Conservation (phyloP, 306 rosid genomes). For the Casuarina cunninghamiana region DNA sequence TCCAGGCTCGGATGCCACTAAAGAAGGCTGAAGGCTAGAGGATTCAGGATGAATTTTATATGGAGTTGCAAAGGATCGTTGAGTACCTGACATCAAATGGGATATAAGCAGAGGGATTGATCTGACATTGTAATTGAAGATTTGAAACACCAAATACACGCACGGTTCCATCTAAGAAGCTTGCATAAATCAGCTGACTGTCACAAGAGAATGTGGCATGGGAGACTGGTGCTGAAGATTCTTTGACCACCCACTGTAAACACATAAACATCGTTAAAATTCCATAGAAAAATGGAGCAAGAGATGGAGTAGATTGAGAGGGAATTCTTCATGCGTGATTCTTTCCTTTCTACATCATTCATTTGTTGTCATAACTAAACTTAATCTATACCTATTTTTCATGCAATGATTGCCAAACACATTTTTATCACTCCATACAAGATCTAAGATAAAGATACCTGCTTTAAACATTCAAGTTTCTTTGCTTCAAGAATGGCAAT, state of each 20-base stretch:
- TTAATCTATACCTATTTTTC: neutral
- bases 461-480: conserved; percentile 55
- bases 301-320: neutral
- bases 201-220: conserved; percentile 89
- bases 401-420: neutral
- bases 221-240: conserved; percentile 78
- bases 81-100: conserved; percentile 71
- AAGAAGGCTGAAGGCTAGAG: neutral
- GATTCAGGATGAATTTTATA: neutral
- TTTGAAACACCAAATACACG: conserved; percentile 50
- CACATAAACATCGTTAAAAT: neutral
- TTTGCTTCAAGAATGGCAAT: conserved; percentile 55
- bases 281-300: neutral
- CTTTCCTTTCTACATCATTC: neutral
- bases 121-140: conserved; percentile 61
- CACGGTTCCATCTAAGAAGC: conserved; percentile 58
- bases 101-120: conserved; percentile 69
- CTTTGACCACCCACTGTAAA: conserved; percentile 66
- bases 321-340: neutral
- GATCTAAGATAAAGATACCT: conserved; percentile 34
- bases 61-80: neutral
- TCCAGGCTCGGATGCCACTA: neutral
- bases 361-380: neutral
- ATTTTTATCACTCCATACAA: too few relatives aligned
- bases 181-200: conserved; percentile 61